Conservation (phyloP, 768 basidiomycete species). For the Auricularia sp. region DNA sequence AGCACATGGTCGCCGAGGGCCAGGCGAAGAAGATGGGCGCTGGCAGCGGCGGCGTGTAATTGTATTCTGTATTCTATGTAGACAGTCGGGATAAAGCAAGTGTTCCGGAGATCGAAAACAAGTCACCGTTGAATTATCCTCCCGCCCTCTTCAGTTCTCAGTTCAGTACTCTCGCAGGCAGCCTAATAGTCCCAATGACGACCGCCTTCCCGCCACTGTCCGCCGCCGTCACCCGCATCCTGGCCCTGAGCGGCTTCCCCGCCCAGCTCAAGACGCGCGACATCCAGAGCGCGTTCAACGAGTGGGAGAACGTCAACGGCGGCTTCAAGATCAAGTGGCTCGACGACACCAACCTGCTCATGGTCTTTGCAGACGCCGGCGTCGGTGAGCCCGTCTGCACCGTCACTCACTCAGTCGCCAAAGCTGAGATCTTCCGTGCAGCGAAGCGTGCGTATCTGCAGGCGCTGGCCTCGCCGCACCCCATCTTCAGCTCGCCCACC, state of each 20-base stretch:
- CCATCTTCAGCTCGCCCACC: conserved; percentile 50
- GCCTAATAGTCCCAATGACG: conserved; percentile 36
- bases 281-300: conserved; percentile 81
- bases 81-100: not conserved
- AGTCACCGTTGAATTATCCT: not conserved
- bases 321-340: conserved; percentile 99
- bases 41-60: not conserved
- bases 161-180: not conserved
- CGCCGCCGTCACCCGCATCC: conserved; percentile 92
- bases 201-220: conserved; percentile 73
- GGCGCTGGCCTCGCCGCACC: conserved; percentile 73
- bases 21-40: not conserved
- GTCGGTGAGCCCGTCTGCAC: conserved; percentile 55
- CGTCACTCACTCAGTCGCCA: conserved; percentile 2
- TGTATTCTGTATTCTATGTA: not conserved
- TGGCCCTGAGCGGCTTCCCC: conserved; percentile 84
- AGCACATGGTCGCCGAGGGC: not conserved
- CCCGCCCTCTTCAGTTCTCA: not conserved
- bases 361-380: conserved; percentile 87
- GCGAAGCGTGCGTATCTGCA: conserved; percentile 94
- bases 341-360: conserved; percentile 90
- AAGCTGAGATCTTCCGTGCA: conserved; percentile 23
- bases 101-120: not conserved
- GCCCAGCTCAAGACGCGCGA: conserved; percentile 97
- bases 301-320: conserved; percentile 76